Conservation (phyloP, 2,329 filamentous ascomycete species). For the Trichoderma sp. region DNA sequence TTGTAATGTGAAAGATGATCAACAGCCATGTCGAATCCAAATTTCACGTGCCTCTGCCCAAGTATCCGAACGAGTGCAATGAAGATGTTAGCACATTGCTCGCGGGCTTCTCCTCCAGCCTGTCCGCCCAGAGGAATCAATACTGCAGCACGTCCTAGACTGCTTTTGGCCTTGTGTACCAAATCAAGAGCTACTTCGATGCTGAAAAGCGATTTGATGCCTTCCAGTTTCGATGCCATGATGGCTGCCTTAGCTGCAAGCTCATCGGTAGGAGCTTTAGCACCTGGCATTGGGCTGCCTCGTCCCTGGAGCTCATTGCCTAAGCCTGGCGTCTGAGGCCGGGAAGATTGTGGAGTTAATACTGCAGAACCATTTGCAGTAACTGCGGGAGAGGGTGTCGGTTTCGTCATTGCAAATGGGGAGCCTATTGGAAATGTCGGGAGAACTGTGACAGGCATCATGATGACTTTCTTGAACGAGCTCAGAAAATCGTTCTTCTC, state of each 20-base stretch:
- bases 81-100: slow-evolving; percentile 90
- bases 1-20: slow-evolving; percentile 90
- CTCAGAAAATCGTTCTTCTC: slow-evolving; percentile 96
- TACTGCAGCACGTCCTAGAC: slow-evolving; percentile 80
- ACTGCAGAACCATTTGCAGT: slow-evolving; percentile 37
- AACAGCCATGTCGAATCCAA: slow-evolving; percentile 93
- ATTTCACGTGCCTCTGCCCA: slow-evolving; percentile 83
- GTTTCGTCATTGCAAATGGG: slow-evolving; percentile 57
- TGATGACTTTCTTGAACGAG: slow-evolving; percentile 97
- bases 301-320: slow-evolving; percentile 41
- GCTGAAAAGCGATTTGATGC: slow-evolving; percentile 92
- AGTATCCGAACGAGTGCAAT: slow-evolving; percentile 81
- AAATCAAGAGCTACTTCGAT: slow-evolving; percentile 92
- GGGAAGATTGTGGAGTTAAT: slow-evolving; percentile 47
- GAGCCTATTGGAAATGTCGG: slow-evolving; percentile 66
- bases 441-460: slow-evolving; percentile 95
- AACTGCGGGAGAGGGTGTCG: slow-evolving; percentile 34
- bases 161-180: slow-evolving; percentile 85
- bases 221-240: slow-evolving; percentile 92
- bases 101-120: slow-evolving; percentile 78
- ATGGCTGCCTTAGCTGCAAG: slow-evolving; percentile 96
- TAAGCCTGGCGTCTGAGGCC: slow-evolving; percentile 54
- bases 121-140: slow-evolving; percentile 82
- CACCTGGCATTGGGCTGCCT: slow-evolving; percentile 47
- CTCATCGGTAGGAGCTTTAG: slow-evolving; percentile 82